Evolutionary conservation across 2,329 filamentous ascomycete genomes (phyloP).

Genomic region (Aspergillus ochraceoroseus): DNA sequence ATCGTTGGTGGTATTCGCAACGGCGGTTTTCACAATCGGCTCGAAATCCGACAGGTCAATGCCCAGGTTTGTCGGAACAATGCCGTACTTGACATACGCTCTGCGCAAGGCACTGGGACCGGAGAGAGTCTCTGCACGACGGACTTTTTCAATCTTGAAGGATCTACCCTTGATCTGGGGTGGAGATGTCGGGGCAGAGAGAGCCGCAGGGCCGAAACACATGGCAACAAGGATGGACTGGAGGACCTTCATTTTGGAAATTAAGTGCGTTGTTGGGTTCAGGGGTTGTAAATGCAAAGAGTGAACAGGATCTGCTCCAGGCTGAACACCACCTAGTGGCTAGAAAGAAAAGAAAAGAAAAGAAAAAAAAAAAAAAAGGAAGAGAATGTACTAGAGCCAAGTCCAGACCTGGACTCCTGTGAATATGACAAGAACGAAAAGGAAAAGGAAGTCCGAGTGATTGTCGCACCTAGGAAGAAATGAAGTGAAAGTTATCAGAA

Average conservation of each 20-base stretch:
- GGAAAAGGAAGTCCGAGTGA: conserved; percentile 10
- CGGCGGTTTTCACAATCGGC: conserved; percentile 25
- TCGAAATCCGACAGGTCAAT: conserved; percentile 36
- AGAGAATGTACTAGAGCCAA: conserved; percentile 19
- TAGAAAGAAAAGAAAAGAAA: conserved; percentile 2
- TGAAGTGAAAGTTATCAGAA: conserved; percentile 10
- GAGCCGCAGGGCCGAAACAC: conserved; percentile 31
- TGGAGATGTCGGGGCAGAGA: conserved; percentile 32
- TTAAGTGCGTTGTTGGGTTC: too few species aligned
- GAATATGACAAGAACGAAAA: conserved; percentile 15
- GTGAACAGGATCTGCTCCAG: conserved; percentile 7
- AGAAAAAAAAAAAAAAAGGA: conserved; percentile 6
- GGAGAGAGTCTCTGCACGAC: conserved; percentile 55
- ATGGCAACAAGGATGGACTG: conserved; percentile 28
- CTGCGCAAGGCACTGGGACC: conserved; percentile 60
- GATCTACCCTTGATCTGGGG: conserved; percentile 39
- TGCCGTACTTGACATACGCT: conserved; percentile 64
- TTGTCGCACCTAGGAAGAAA: conserved; percentile 11
- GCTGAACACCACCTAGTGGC: too few species aligned
- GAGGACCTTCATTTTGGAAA: conserved; percentile 32
- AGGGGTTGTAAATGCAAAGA: too few species aligned
- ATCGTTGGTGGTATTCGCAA: conserved; percentile 26
- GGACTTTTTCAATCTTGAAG: conserved; percentile 58
- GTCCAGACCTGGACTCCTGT: conserved; percentile 21
- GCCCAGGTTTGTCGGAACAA: conserved; percentile 45